These are phyloP conservation scores for Chrysosporium queenslandicum DNA, from an alignment of 2,329 filamentous ascomycete species.

Conservation along the genomic window DNA sequence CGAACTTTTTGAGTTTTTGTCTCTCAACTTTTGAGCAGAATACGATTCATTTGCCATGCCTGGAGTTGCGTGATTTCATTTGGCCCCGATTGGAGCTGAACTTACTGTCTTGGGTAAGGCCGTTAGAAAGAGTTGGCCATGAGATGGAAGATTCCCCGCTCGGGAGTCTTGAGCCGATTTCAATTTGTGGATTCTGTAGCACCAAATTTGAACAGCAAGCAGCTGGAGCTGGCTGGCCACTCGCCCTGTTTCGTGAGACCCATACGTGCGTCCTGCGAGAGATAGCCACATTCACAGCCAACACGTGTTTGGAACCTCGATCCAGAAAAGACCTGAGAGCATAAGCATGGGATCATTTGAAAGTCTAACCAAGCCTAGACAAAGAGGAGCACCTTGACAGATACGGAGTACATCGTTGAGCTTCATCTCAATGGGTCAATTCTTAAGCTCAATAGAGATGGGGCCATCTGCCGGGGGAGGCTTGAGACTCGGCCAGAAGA, in stretches of 20 bases:
- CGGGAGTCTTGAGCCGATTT: neutral
- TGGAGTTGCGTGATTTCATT: neutral
- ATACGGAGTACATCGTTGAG: neutral
- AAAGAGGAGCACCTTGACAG: too few species aligned
- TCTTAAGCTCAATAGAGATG: neutral
- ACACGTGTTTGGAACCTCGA: neutral
- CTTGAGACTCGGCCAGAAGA: neutral
- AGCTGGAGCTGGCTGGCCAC: neutral
- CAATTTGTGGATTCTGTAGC: neutral
- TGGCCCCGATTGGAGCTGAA: neutral
- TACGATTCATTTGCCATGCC: slow-evolving; percentile 3
- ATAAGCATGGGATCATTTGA: neutral
- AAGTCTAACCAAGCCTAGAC: neutral
- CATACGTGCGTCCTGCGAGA: neutral
- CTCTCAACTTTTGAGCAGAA: neutral
- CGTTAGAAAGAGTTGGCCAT: neutral
- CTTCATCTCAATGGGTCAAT: neutral
- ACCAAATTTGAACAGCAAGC: neutral
- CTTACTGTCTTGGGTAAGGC: neutral
- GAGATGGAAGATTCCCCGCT: neutral
- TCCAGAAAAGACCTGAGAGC: neutral
- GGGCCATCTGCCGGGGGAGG: neutral
- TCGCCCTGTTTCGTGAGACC: neutral
- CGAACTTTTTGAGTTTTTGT: neutral
- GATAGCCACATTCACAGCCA: neutral